Evolutionary conservation across 306 rosid species (phyloP).

Genomic region (Cucumis sativus): DNA sequence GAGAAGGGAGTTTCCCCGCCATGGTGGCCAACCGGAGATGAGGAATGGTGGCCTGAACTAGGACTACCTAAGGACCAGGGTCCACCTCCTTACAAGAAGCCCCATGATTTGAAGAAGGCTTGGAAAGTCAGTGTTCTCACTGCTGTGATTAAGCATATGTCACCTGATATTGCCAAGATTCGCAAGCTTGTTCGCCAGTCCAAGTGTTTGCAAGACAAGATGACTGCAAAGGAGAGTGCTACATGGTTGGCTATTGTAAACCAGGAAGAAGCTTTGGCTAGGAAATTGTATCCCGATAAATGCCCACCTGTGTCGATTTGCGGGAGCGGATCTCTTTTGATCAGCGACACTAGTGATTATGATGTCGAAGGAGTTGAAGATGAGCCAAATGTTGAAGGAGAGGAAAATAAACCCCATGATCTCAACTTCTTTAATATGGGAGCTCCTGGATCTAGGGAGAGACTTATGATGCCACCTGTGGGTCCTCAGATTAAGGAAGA

Average conservation of each 20-base stretch:
- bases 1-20: conserved; percentile 61
- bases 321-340: conserved; percentile 21
- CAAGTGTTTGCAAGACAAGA: conserved; percentile 46
- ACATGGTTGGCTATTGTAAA: conserved; percentile 49
- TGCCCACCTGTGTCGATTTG: conserved; percentile 23
- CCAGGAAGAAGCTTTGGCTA: conserved; percentile 44
- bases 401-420: conserved; percentile 27
- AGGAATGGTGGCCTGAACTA: conserved; percentile 46
- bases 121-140: conserved; percentile 63
- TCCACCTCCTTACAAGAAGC: conserved; percentile 65
- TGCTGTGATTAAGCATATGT: conserved; percentile 57
- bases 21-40: conserved; percentile 72
- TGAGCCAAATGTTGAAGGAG: conserved; percentile 17
- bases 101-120: conserved; percentile 61
- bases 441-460: conserved; percentile 11
- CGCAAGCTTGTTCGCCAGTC: conserved; percentile 40
- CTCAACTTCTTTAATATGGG: conserved; percentile 15
- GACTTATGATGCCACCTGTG: conserved; percentile 4
- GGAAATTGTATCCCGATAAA: conserved; percentile 26
- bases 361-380: conserved; percentile 36
- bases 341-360: conserved; percentile 29
- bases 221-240: conserved; percentile 54
- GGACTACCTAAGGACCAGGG: conserved; percentile 27
- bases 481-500: conserved; percentile 29
- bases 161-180: conserved; percentile 43